Conservation (phyloP, 2,329 filamentous ascomycete species). For the Cryphonectria carpinicola region DNA sequence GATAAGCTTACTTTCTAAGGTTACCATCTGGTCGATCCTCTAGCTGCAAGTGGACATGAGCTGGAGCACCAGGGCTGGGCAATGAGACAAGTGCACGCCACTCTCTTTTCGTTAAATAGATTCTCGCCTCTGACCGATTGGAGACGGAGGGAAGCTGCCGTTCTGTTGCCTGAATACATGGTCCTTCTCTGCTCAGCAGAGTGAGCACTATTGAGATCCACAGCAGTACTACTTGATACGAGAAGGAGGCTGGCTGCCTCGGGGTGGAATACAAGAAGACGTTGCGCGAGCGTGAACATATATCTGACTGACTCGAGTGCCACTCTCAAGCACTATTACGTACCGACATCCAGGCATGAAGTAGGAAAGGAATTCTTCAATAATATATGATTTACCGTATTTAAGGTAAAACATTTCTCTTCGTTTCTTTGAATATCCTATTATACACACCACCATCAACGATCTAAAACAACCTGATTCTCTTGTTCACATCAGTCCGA, state of each 20-base stretch:
- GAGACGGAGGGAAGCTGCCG: not conserved
- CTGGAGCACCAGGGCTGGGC: not conserved
- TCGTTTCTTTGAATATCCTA: not conserved
- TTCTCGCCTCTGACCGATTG: not conserved
- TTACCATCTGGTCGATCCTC: not conserved
- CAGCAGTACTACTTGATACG: not conserved
- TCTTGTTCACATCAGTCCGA: not conserved
- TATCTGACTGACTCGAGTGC: not conserved
- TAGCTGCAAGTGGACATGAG: not conserved
- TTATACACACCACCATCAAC: not conserved
- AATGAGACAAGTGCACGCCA: not conserved
- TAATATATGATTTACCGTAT: not conserved
- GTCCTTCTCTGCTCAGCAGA: not conserved
- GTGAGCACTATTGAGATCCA: slow-evolving; percentile 1
- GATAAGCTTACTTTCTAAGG: slow-evolving; percentile 3
- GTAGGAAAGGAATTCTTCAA: not conserved
- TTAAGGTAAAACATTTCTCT: not conserved
- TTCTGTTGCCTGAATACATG: not conserved
- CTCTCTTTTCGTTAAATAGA: not conserved
- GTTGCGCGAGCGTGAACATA: not conserved
- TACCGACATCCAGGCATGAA: not conserved
- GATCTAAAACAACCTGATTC: not conserved
- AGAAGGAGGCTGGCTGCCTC: not conserved
- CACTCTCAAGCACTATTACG: not conserved
- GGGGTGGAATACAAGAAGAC: not conserved